These are phyloP conservation scores for Cucumis melo DNA, from an alignment of 306 rosid genomes.

Conservation along the genomic window DNA sequence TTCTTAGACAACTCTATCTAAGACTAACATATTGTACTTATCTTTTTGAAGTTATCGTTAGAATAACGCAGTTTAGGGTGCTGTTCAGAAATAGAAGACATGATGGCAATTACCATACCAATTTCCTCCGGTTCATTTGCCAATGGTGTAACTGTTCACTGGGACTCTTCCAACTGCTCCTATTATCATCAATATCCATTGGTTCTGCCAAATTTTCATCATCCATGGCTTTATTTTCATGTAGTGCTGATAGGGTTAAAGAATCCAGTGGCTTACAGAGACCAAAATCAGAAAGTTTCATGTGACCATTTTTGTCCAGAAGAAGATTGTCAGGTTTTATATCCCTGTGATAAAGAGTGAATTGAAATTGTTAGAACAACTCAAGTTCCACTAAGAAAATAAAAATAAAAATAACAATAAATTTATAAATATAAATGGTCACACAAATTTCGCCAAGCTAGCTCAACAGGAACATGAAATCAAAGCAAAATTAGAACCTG, in stretches of 20 bases:
- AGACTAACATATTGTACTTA: neutral
- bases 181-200: conserved; percentile 42
- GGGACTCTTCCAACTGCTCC: conserved; percentile 87
- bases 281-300: conserved; percentile 91
- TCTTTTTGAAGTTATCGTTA: no score
- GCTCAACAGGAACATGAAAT: conserved; percentile 6
- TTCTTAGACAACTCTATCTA: neutral
- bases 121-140: conserved; percentile 63
- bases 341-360: conserved; percentile 43
- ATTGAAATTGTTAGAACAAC: conserved; percentile 10
- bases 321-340: conserved; percentile 95
- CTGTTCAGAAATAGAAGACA: neutral
- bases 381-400: neutral
- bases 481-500: conserved; percentile 28
- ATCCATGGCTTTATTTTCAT: conserved; percentile 55
- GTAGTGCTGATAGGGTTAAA: conserved; percentile 66
- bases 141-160: conserved; percentile 84
- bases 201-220: conserved; percentile 70
- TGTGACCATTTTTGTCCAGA: conserved; percentile 66
- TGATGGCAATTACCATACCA: conserved; percentile 27
- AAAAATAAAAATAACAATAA: neutral
- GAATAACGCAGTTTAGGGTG: neutral
- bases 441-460: neutral
- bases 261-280: conserved; percentile 91
- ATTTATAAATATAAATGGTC: neutral